Conservation (phyloP, 768 basidiomycete genomes). For the Pluteus cervinus region DNA sequence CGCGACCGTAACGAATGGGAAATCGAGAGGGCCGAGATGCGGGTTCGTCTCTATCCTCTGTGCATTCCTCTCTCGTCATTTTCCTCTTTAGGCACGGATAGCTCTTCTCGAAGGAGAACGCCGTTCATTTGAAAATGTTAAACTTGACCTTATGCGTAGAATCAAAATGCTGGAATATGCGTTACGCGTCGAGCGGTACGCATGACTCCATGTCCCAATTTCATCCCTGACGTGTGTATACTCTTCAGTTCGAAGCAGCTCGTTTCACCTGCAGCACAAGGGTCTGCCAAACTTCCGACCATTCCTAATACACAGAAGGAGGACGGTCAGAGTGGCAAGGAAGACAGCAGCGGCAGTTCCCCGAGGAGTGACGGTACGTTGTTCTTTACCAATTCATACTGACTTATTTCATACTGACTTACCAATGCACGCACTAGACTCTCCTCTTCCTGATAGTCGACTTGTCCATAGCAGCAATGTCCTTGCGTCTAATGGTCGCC, state of each 20-base stretch:
- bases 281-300: slow-evolving; percentile 57
- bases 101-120: slow-evolving; percentile 96
- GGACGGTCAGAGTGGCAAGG: slow-evolving; percentile 67
- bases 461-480: slow-evolving; percentile 52
- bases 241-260: slow-evolving; percentile 72
- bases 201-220: slow-evolving; percentile 14
- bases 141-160: slow-evolving; percentile 90
- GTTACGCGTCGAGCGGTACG: slow-evolving; percentile 89
- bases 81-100: slow-evolving; percentile 73
- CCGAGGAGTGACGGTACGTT: slow-evolving; percentile 76
- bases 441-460: slow-evolving; percentile 65
- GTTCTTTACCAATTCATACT: slow-evolving; percentile 1
- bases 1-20: slow-evolving; percentile 99
- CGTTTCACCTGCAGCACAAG: slow-evolving; percentile 58
- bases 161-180: slow-evolving; percentile 99
- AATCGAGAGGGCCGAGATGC: slow-evolving; percentile 98
- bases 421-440: slow-evolving; percentile 40
- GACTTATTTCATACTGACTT: slow-evolving; percentile 7
- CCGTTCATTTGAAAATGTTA: slow-evolving; percentile 94
- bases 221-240: slow-evolving; percentile 25
- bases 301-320: slow-evolving; percentile 61
- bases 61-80: slow-evolving; percentile 16
- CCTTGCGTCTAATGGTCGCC: slow-evolving; percentile 41
- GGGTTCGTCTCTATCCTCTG: slow-evolving; percentile 51
- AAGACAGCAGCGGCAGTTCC: slow-evolving; percentile 76